Percentiles rank a stretch among this genome's conserved stretches.
Conservation (phyloP, 495 filamentous ascomycete genomes). For the Hypoxylon fragiforme region DNA sequence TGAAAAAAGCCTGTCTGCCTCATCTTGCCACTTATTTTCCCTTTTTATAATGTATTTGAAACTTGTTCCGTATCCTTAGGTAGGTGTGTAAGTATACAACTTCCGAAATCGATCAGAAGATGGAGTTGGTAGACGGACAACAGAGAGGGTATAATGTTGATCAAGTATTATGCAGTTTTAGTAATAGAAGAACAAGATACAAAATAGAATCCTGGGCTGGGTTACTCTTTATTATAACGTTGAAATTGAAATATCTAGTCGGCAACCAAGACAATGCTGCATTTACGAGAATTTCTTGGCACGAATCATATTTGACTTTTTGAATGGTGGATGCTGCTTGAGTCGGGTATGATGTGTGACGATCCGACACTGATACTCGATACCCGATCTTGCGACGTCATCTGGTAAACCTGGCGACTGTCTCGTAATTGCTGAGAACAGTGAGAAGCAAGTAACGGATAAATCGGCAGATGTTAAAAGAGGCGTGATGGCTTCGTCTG, state of each 20-base stretch:
- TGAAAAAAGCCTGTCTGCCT: conserved; percentile 55
- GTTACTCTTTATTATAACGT: conserved; percentile 17
- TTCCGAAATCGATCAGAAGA: neutral
- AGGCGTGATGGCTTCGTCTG: neutral
- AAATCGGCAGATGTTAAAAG: conserved; percentile 20
- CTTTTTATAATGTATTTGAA: neutral
- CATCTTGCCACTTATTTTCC: conserved; percentile 39
- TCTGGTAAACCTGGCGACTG: conserved; percentile 19
- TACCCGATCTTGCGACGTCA: conserved; percentile 26
- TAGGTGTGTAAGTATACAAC: too few relatives aligned
- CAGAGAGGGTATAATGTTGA: neutral
- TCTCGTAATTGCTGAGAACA: conserved; percentile 2
- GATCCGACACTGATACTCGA: conserved; percentile 22
- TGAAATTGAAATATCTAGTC: conserved; percentile 3
- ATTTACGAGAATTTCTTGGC: conserved; percentile 21
- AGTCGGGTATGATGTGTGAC: conserved; percentile 13
- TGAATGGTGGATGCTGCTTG: conserved; percentile 16
- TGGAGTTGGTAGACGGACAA: neutral
- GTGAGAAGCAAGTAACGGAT: conserved; percentile 7
- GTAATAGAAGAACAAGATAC: too few relatives aligned
- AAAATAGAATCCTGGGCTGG: too few relatives aligned
- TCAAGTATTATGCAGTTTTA: too few relatives aligned
- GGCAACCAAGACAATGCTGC: conserved; percentile 15
- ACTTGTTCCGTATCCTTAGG: too few relatives aligned
- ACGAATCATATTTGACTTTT: conserved; percentile 12